Percentiles rank a stretch among this genome's conserved stretches.
phyloP scores from a whole-genome alignment of 768 basidiomycete species.

The Glaciozyma martinii region DNA sequence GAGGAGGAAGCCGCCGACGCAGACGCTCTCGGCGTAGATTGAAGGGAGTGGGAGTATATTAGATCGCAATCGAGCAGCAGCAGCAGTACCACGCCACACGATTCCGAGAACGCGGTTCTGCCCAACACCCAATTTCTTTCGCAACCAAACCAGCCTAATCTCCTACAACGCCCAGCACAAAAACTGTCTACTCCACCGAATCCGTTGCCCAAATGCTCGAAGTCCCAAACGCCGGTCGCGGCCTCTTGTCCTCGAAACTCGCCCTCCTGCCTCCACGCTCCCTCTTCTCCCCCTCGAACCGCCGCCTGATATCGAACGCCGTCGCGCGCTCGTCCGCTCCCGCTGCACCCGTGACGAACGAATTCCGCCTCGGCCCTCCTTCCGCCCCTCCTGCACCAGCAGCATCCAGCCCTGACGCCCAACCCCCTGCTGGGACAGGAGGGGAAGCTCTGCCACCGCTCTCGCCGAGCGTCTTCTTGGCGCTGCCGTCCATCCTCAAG shows the following conservation, averaged over 20 bases:
- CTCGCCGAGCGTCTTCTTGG: neutral
- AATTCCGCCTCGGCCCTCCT: neutral
- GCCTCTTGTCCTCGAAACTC: slow-evolving; percentile 1
- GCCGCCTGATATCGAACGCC: neutral
- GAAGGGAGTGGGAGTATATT: neutral
- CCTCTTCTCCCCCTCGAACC: neutral
- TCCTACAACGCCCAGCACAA: neutral
- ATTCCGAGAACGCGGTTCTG: no score
- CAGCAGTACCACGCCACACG: no score
- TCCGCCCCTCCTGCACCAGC: neutral
- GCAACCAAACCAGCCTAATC: neutral
- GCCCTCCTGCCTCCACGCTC: neutral
- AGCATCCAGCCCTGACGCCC: neutral
- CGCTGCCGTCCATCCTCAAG: neutral
- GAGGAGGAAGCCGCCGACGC: neutral
- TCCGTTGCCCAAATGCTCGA: slow-evolving; percentile 1
- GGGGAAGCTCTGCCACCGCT: neutral
- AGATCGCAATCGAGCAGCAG: no score
- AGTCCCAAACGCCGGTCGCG: neutral
- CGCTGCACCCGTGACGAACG: neutral
- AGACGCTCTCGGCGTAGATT: neutral
- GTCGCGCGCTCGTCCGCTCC: neutral
- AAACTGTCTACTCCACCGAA: no score
- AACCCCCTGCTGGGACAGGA: neutral
- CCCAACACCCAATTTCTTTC: neutral